phyloP scores from a whole-genome alignment of 768 basidiomycete species.

The Lepiota brunneoincarnata region DNA sequence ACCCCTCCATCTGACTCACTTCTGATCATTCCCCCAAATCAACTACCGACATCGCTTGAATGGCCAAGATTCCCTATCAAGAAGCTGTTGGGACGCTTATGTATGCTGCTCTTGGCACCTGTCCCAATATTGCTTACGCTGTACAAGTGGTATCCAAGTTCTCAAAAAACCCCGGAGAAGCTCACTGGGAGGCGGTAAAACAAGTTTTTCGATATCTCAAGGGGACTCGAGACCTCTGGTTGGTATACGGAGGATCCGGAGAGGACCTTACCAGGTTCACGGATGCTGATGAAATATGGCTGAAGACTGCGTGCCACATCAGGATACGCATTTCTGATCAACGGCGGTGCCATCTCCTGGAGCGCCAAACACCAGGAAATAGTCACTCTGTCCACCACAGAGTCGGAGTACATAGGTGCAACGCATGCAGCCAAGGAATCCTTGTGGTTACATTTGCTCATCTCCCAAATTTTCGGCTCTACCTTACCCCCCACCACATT shows the following conservation, averaged over 20 bases:
- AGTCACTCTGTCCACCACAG: conserved; percentile 35
- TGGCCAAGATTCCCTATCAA: not conserved
- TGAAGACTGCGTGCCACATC: conserved; percentile 26
- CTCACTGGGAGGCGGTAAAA: conserved; percentile 38
- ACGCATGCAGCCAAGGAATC: conserved; percentile 25
- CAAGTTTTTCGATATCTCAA: conserved; percentile 38
- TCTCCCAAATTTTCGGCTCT: not conserved
- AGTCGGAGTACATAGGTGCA: conserved; percentile 37
- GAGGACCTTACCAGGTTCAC: too few species aligned
- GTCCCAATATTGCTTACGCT: not conserved
- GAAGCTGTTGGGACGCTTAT: conserved; percentile 4
- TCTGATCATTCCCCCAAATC: not conserved
- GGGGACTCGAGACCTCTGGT: conserved; percentile 14
- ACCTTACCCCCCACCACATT: conserved; percentile 7
- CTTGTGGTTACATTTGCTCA: conserved; percentile 14
- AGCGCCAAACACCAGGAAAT: conserved; percentile 41
- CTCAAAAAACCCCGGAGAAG: conserved; percentile 24
- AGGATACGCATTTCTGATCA: conserved; percentile 28
- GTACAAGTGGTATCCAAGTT: conserved; percentile 26
- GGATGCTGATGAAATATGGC: conserved; percentile 19
- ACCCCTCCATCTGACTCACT: conserved; percentile 23
- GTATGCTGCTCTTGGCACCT: conserved; percentile 5
- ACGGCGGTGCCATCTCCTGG: conserved; percentile 30
- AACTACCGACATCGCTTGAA: not conserved
- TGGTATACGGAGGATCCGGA: conserved; percentile 10